Evolutionary conservation across 2,329 filamentous ascomycete genomes (phyloP), one percentile per base, ranked within the genome.

Genomic region (Diplodia mutila): DNA sequence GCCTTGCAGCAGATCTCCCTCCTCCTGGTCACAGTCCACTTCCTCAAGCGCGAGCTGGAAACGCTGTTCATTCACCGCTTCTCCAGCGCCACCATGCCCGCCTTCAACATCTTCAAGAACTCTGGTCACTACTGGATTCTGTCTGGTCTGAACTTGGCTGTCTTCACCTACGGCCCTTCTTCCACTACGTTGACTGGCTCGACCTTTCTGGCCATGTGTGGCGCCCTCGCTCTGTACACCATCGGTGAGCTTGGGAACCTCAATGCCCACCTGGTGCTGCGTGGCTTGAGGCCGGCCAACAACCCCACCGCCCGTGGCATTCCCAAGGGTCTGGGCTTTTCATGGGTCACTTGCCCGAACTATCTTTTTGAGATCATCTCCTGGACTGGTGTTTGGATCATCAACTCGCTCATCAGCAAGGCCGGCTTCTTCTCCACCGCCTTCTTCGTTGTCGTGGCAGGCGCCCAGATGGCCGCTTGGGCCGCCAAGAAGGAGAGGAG

Each of bases 61-160:
- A 98, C 95, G 0, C 77, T 97, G 70, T 97, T 95, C 78, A 87
- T 99, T 70, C 95, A 99, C 85, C 93, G 92, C 77, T 99, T 99
- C 85, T 94, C 93, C 67, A 89, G 91, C 70, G 92, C 91, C 75
- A 99, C 95, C 59, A 99, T 99, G 95, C 95, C 95, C 21, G 86
- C 87, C 68, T 82, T 81, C 76, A 97, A 97, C 84, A 92, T 99
- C 77, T 90, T 97, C 87, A 95, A 94, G 82, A 99, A 99, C 86
- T 93, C 90, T 72, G 87, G 87, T 72, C 94, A 97, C 84, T 99
- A 99, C 87, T 99, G 95, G 95, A 75, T 90, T 39, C 80, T 94
- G 66, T 90, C 91, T 4, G 95, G 95, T 59, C 76, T 93, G 29
- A 87, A 95, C 74, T 89, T 94, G 74, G 92, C 92, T 53, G 91